Conservation (phyloP, 306 rosid genomes). For the Acmispon strigosus region DNA sequence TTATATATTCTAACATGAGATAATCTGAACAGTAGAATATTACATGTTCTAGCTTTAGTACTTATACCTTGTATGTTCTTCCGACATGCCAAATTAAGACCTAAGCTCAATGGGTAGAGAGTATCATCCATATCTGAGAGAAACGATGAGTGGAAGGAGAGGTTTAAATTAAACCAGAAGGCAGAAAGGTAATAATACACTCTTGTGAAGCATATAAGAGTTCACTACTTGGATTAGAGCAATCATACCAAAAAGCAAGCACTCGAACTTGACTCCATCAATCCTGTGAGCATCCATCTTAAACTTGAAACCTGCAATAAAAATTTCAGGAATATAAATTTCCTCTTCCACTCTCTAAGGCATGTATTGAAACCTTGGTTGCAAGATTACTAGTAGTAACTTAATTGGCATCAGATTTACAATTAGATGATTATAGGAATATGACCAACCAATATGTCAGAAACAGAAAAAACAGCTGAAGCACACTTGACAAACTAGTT, state of each 20-base stretch:
- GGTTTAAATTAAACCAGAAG: no score
- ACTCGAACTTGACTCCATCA: slow-evolving; percentile 49
- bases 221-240: slow-evolving; percentile 8
- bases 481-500: background rate
- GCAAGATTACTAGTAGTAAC: background rate
- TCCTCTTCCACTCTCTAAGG: background rate
- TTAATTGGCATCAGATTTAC: background rate
- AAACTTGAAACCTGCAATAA: slow-evolving; percentile 26
- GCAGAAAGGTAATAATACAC: background rate
- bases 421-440: background rate
- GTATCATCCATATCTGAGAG: slow-evolving; percentile 85
- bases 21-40: background rate
- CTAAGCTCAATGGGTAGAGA: slow-evolving; percentile 72
- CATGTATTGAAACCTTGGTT: background rate
- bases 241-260: slow-evolving; percentile 72
- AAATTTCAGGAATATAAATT: background rate
- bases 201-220: background rate
- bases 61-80: slow-evolving; percentile 63
- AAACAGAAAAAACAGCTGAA: slow-evolving; percentile 3
- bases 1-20: background rate
- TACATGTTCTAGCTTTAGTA: background rate
- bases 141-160: background rate
- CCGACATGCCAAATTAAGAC: slow-evolving; percentile 69
- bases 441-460: background rate
- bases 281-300: slow-evolving; percentile 45